Percentiles rank a stretch among this genome's conserved stretches.
phyloP scores from a whole-genome alignment of 2,329 filamentous ascomycete species.

The Pseudogymnoascus sp. region DNA sequence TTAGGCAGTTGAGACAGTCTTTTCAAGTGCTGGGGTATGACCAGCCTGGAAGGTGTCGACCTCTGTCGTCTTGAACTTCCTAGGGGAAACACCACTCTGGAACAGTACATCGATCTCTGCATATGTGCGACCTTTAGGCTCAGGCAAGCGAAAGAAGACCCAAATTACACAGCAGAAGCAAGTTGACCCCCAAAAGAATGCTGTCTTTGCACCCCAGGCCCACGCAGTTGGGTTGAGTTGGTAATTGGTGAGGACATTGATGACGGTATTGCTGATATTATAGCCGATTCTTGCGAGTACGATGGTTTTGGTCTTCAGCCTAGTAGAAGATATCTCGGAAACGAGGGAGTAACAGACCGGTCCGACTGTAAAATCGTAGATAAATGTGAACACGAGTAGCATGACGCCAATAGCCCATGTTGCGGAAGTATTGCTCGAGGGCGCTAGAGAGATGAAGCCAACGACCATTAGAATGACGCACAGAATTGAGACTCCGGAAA shows the following conservation, averaged over 20 bases:
- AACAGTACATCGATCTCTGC: conserved; percentile 41
- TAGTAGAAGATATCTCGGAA: conserved; percentile 34
- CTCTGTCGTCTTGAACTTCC: conserved; percentile 18
- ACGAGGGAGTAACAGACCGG: conserved; percentile 37
- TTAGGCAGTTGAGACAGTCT: neutral
- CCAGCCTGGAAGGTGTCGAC: neutral
- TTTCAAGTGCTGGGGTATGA: neutral
- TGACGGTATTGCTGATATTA: conserved; percentile 29
- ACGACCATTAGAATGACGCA: conserved; percentile 35
- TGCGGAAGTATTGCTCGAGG: conserved; percentile 27
- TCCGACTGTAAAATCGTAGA: conserved; percentile 31
- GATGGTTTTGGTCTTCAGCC: conserved; percentile 33
- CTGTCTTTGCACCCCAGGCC: conserved; percentile 32
- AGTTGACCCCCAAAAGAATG: conserved; percentile 34
- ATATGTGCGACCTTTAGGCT: conserved; percentile 36
- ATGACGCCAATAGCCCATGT: conserved; percentile 35
- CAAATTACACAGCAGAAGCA: conserved; percentile 32
- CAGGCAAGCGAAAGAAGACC: conserved; percentile 33
- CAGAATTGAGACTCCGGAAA: neutral
- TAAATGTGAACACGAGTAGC: conserved; percentile 31
- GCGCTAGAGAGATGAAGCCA: conserved; percentile 35
- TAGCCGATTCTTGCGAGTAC: conserved; percentile 33
- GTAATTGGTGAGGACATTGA: conserved; percentile 24
- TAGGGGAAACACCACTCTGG: conserved; percentile 26
- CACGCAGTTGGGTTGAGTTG: conserved; percentile 33